Percentiles rank a stretch among this genome's conserved stretches.
Evolutionary conservation across 345 rosid species (phyloP).

Genomic region (Hibiscus mutabilis): DNA sequence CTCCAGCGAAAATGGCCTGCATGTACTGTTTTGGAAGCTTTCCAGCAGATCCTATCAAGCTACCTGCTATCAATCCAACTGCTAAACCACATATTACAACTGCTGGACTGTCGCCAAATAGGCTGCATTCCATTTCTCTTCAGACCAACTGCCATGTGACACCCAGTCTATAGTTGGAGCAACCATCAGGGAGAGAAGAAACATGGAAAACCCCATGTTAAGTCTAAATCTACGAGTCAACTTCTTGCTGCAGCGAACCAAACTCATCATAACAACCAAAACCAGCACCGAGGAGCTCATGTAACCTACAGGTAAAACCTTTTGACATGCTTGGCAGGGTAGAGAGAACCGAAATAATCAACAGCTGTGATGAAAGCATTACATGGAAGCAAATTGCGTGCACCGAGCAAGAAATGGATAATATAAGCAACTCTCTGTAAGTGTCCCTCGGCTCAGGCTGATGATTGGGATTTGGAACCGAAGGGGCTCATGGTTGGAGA

Average conservation of each 20-base stretch:
- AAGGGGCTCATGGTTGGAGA: slow-evolving; percentile 22
- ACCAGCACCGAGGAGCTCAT: slow-evolving; percentile 70
- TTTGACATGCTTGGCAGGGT: slow-evolving; percentile 63
- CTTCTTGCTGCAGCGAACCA: slow-evolving; percentile 47
- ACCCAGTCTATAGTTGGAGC: slow-evolving; percentile 63
- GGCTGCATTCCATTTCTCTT: slow-evolving; percentile 24
- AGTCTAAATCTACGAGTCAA: slow-evolving; percentile 50
- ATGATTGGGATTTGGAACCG: slow-evolving; percentile 36
- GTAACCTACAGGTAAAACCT: slow-evolving; percentile 86
- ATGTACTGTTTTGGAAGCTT: slow-evolving; percentile 82
- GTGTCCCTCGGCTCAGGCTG: slow-evolving; percentile 48
- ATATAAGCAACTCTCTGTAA: slow-evolving; percentile 59
- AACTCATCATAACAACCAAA: slow-evolving; percentile 48
- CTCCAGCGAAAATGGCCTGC: slow-evolving; percentile 97
- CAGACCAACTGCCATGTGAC: slow-evolving; percentile 21
- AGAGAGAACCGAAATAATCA: slow-evolving; percentile 70
- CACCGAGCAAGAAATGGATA: slow-evolving; percentile 87
- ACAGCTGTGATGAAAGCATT: slow-evolving; percentile 85
- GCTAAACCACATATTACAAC: slow-evolving; percentile 79
- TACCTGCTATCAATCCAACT: slow-evolving; percentile 83
- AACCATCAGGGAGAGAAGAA: slow-evolving; percentile 61
- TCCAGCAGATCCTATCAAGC: slow-evolving; percentile 81
- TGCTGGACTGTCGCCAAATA: slow-evolving; percentile 46
- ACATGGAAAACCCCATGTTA: slow-evolving; percentile 78
- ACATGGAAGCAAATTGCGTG: slow-evolving; percentile 95